phyloP scores from a whole-genome alignment of 306 rosid genomes.

The Cucumis hystrix region DNA sequence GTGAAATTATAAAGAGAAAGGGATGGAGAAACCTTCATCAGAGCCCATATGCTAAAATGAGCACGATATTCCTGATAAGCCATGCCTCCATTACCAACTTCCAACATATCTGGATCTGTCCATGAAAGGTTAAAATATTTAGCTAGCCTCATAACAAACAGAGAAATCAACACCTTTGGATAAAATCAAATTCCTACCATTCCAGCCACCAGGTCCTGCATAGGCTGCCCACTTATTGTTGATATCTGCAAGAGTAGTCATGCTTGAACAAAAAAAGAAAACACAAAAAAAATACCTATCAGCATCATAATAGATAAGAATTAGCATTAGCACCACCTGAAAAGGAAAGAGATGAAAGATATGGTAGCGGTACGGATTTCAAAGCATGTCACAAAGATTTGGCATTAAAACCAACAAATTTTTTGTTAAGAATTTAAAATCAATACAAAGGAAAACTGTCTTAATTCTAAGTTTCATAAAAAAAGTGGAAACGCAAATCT shows the following conservation, averaged over 20 bases:
- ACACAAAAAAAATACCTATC: slow-evolving; percentile 1
- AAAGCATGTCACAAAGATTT: background rate
- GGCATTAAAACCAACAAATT: background rate
- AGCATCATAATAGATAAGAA: background rate
- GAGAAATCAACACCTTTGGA: slow-evolving; percentile 5
- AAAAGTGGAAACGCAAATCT: background rate
- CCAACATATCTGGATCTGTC: slow-evolving; percentile 97
- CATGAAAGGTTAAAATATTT: slow-evolving; percentile 3
- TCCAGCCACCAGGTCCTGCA: slow-evolving; percentile 99
- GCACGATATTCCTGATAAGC: slow-evolving; percentile 70
- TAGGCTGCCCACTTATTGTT: slow-evolving; percentile 93
- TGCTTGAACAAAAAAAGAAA: slow-evolving; percentile 39
- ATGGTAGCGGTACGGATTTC: background rate
- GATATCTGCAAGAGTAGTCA: slow-evolving; percentile 84
- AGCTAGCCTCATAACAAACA: slow-evolving; percentile 1
- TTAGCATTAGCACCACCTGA: background rate
- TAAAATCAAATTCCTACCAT: slow-evolving; percentile 41
- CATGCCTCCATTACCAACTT: slow-evolving; percentile 99
- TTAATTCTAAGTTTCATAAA: background rate
- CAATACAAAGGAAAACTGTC: background rate
- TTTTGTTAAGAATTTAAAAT: background rate
- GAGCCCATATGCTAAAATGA: slow-evolving; percentile 98
- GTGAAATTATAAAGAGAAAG: background rate
- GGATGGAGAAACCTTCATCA: slow-evolving; percentile 62
- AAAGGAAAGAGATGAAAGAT: background rate